Evolutionary conservation across 495 filamentous ascomycete genomes (phyloP).

Genomic region (Penicillium arizonense): DNA sequence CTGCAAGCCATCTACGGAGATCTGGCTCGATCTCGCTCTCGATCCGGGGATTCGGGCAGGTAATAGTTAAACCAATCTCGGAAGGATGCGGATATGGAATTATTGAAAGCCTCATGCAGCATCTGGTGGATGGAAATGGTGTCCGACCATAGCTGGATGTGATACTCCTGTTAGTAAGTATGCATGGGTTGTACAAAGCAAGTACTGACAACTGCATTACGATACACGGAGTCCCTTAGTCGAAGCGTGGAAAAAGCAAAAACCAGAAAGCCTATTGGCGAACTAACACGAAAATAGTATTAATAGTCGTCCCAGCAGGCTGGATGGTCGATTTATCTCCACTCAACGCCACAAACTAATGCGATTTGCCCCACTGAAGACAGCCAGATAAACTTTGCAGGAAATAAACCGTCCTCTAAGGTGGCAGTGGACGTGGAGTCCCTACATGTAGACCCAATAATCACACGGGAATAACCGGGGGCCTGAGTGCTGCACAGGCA

Average conservation of each 20-base stretch:
- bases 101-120: neutral
- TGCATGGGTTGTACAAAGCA: neutral
- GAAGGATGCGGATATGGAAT: neutral
- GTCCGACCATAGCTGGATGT: too few relatives aligned
- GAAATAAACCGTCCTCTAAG: neutral
- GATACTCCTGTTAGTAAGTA: neutral
- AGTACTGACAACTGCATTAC: neutral
- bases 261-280: neutral
- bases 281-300: neutral
- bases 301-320: neutral
- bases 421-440: too few relatives aligned
- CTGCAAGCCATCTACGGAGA: conserved; percentile 3
- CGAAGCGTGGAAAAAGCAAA: neutral
- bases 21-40: conserved; percentile 1
- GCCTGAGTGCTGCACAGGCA: neutral
- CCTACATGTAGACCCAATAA: neutral
- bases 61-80: neutral
- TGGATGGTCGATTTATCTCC: neutral
- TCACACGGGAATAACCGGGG: neutral
- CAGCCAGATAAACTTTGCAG: neutral
- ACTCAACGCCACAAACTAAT: neutral
- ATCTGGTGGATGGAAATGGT: neutral
- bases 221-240: neutral
- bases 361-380: neutral
- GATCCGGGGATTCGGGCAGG: conserved; percentile 1